Evolutionary conservation across 768 basidiomycete genomes (phyloP), one percentile per base, ranked within the genome.

Genomic region (Lentinula sp.): DNA sequence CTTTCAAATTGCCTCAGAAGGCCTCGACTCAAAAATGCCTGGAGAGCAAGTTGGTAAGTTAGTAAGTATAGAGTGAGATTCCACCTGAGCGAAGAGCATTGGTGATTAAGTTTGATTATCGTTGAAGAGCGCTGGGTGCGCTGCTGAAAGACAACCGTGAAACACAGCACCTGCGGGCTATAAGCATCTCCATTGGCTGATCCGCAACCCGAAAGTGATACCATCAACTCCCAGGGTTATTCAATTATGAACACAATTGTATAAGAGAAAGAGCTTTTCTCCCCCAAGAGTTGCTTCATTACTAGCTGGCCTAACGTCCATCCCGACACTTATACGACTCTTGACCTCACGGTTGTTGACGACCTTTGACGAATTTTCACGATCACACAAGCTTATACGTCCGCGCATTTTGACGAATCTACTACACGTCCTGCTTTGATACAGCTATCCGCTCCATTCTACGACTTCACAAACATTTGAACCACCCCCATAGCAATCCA

Each of bases 311-410:
- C 53, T 54, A 54, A 35, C 46, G 46, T 48, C 46, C n/a, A 21
- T 48, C 21, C 46, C 46, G 46, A 48, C 46, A 48, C n/a, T 23
- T 48, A 48, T 18, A 40, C 35, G n/a, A 54, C 53, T 54, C 18
- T 54, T 52, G 32, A 52, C 28, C 50, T 32, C 15, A 54, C 53
- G 53, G 53, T 54, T 54, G 53, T 54, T 40, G 53, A 54, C 53
- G 53, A 54, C 53, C 53, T 40, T 54, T 54, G 5, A 54, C 53
- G 53, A 54, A 34, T 23, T 54, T 28, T 54, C 21, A 39, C 34
- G 34, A 39, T 34, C 31, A 23, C 49, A 23, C 23, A 9, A 48
- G 13, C 49, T 21, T 28, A 34, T 53, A 18, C 53, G 10, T 54
- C 8, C 21, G 21, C 46, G n/a, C 46, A 48, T 48, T 54, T 40